Conservation (phyloP, 495 filamentous ascomycete species). For the Penicillium cosmopolitanum region DNA sequence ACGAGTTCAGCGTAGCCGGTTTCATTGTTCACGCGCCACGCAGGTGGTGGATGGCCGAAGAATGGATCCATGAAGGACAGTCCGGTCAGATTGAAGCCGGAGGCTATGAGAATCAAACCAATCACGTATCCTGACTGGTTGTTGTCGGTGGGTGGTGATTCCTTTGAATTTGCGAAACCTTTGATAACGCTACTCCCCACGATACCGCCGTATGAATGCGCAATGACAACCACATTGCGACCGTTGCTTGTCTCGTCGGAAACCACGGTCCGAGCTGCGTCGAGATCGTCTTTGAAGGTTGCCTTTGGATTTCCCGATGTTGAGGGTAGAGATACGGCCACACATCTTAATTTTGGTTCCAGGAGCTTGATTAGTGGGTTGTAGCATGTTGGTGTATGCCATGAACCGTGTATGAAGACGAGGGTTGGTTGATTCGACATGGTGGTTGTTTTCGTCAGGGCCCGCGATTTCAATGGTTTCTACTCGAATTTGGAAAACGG, state of each 20-base stretch:
- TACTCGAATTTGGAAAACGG: too few relatives aligned
- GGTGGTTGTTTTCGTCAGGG: neutral
- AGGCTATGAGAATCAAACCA: slow-evolving; percentile 47
- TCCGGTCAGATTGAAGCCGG: slow-evolving; percentile 31
- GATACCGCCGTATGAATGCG: slow-evolving; percentile 57
- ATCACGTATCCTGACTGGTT: slow-evolving; percentile 40
- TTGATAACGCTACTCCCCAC: slow-evolving; percentile 52
- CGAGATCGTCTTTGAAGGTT: slow-evolving; percentile 40
- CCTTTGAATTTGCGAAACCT: slow-evolving; percentile 36
- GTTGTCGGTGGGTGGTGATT: slow-evolving; percentile 17
- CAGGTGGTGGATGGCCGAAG: slow-evolving; percentile 31
- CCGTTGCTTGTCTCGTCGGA: slow-evolving; percentile 36
- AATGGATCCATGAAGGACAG: slow-evolving; percentile 36
- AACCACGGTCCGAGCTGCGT: slow-evolving; percentile 40
- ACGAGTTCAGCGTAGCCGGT: slow-evolving; percentile 35
- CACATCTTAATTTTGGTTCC: slow-evolving; percentile 28
- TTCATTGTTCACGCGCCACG: slow-evolving; percentile 27
- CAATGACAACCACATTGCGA: slow-evolving; percentile 49
- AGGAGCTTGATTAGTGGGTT: slow-evolving; percentile 42
- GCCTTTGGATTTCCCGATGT: slow-evolving; percentile 40
- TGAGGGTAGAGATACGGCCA: slow-evolving; percentile 39
- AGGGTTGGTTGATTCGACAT: slow-evolving; percentile 34
- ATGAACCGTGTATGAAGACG: slow-evolving; percentile 53
- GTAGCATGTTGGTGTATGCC: slow-evolving; percentile 48
- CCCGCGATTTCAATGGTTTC: neutral